These are phyloP conservation scores for Penicillium sp. DNA, from an alignment of 2,329 filamentous ascomycete genomes.

Conservation along the genomic window DNA sequence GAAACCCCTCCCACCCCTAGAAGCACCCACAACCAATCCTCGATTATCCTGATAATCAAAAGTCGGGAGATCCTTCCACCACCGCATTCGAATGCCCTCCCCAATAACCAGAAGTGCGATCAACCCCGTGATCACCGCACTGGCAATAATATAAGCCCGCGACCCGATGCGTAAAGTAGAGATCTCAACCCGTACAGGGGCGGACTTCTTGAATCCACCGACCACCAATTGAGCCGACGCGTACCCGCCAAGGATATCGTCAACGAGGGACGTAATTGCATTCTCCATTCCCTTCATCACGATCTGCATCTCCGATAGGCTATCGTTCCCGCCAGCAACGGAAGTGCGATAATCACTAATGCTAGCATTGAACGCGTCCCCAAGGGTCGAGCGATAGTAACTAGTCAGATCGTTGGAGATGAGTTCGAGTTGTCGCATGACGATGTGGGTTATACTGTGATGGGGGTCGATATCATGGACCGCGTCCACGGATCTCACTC, in stretches of 20 bases:
- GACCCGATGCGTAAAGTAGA: conserved; percentile 3
- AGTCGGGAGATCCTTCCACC: conserved; percentile 1
- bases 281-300: conserved; percentile 6
- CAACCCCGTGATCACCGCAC: background rate
- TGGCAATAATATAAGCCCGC: background rate
- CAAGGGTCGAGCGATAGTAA: conserved; percentile 4
- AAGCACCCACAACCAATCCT: background rate
- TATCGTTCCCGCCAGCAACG: background rate
- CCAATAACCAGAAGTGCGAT: background rate
- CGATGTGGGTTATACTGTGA: conserved; percentile 1
- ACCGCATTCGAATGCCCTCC: conserved; percentile 2
- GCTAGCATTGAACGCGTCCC: conserved; percentile 8
- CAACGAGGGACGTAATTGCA: background rate
- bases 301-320: background rate
- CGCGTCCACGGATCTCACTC: background rate
- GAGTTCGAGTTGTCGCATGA: conserved; percentile 6
- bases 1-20: background rate
- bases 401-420: conserved; percentile 6
- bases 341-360: conserved; percentile 6
- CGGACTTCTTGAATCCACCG: background rate
- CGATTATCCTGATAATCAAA: conserved; percentile 7
- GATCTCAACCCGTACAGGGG: background rate
- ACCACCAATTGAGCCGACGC: conserved; percentile 5
- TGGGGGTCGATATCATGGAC: conserved; percentile 3
- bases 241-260: conserved; percentile 6